Percentiles rank a stretch among this genome's conserved stretches.
These are phyloP conservation scores for Metschnikowia hibisci DNA, from an alignment of 805 yeast species.

Conservation along the genomic window DNA sequence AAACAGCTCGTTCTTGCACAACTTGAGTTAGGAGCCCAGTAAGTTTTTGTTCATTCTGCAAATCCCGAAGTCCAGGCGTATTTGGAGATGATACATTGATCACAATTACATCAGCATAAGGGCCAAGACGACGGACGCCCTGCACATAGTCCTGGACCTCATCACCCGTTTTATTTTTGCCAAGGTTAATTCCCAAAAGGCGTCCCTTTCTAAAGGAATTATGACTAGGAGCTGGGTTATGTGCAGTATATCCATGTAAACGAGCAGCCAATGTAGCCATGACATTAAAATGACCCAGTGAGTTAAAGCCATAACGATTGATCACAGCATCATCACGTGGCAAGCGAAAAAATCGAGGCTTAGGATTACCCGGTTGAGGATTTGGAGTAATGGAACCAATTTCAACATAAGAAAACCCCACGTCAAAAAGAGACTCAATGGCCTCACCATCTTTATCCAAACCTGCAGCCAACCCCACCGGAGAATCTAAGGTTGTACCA, in stretches of 20 bases:
- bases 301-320: conserved; percentile 92
- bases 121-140: conserved; percentile 81
- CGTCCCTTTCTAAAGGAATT: conserved; percentile 60
- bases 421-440: conserved; percentile 69
- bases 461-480: conserved; percentile 94
- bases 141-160: conserved; percentile 80
- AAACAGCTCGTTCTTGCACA: conserved; percentile 58
- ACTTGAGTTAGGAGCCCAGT: conserved; percentile 64
- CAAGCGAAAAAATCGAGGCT: conserved; percentile 85
- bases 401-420: conserved; percentile 88
- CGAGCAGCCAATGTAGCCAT: conserved; percentile 64
- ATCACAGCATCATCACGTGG: conserved; percentile 85
- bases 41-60: conserved; percentile 75
- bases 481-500: conserved; percentile 64
- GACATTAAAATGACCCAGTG: conserved; percentile 79
- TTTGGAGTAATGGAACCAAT: conserved; percentile 90
- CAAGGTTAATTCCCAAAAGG: conserved; percentile 78
- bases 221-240: conserved; percentile 35
- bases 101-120: conserved; percentile 82
- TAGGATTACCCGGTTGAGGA: conserved; percentile 94
- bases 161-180: conserved; percentile 90
- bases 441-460: conserved; percentile 92
- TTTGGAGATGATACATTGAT: conserved; percentile 93
- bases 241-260: conserved; percentile 25
- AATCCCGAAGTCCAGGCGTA: conserved; percentile 88